Percentiles rank a stretch among this genome's conserved stretches.
phyloP scores from a whole-genome alignment of 108 stramenopile genomes.

The Tribonema minus region DNA sequence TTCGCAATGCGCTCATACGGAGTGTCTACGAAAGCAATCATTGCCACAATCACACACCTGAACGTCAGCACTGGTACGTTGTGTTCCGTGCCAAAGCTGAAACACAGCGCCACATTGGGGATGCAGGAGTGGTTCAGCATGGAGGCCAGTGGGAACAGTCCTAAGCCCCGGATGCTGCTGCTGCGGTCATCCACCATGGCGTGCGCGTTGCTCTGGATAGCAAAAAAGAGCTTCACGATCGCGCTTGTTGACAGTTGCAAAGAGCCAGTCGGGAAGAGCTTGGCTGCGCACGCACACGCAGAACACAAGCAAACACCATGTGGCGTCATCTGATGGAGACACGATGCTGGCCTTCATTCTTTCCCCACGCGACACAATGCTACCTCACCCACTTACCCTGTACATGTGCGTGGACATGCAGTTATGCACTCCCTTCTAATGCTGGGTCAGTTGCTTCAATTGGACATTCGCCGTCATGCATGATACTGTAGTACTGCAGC shows the following conservation, averaged over 20 bases:
- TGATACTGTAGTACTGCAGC: too few species aligned
- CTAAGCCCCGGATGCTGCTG: neutral
- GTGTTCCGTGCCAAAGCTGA: neutral
- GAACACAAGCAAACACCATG: neutral
- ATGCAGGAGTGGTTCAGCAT: slow-evolving; percentile 39
- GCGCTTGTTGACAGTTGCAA: neutral
- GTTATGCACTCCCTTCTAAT: neutral
- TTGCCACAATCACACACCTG: too few species aligned
- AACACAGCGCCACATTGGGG: slow-evolving; percentile 1
- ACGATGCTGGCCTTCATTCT: neutral
- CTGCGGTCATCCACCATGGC: neutral
- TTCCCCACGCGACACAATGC: neutral
- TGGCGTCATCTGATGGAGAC: neutral
- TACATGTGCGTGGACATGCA: neutral
- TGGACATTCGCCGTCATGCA: too few species aligned
- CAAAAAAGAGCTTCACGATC: slow-evolving; percentile 1
- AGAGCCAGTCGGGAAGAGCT: neutral
- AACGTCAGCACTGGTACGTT: neutral
- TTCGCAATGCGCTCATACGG: too few species aligned
- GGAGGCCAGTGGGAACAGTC: slow-evolving; percentile 22
- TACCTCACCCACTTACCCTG: neutral
- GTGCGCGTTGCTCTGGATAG: slow-evolving; percentile 37
- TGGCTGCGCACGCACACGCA: neutral
- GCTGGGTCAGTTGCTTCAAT: too few species aligned
- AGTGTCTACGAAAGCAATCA: too few species aligned